Evolutionary conservation across 371 early-diverging fungal genomes (phyloP).

Genomic region (Nematocida minor): DNA sequence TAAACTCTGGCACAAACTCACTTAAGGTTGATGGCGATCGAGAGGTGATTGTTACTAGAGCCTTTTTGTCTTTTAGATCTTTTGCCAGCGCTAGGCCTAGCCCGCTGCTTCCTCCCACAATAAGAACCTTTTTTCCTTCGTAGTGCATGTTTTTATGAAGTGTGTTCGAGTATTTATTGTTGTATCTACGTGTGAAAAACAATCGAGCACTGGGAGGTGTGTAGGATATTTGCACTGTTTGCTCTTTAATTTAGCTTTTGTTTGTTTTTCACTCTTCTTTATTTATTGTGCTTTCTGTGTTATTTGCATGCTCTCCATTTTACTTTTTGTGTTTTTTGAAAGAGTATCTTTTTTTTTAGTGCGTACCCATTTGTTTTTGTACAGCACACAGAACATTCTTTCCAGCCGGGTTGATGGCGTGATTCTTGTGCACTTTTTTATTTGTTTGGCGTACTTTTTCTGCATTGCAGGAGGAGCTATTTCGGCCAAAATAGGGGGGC

Average conservation of each 20-base stretch:
- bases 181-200: too few species aligned
- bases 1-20: slow-evolving; percentile 55
- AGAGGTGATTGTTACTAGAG: slow-evolving; percentile 78
- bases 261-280: too few species aligned
- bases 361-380: slow-evolving; percentile 60
- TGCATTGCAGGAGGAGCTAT: slow-evolving; percentile 73
- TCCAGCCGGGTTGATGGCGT: slow-evolving; percentile 40
- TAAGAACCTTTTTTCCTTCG: slow-evolving; percentile 68
- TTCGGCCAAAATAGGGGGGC: slow-evolving; percentile 74
- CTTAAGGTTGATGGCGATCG: slow-evolving; percentile 68
- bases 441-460: slow-evolving; percentile 73
- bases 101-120: slow-evolving; percentile 85
- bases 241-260: too few species aligned
- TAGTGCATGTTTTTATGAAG: slow-evolving; percentile 5
- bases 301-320: slow-evolving; percentile 64
- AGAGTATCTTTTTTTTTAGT: slow-evolving; percentile 72
- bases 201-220: too few species aligned
- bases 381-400: slow-evolving; percentile 35
- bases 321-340: slow-evolving; percentile 72
- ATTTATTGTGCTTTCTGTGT: slow-evolving; percentile 12
- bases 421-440: slow-evolving; percentile 69
- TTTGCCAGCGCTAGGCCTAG: slow-evolving; percentile 76
- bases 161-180: neutral
- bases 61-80: slow-evolving; percentile 70
- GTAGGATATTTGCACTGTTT: too few species aligned